These are phyloP conservation scores for Russula olivacea DNA, from an alignment of 768 basidiomycete genomes.

Conservation along the genomic window DNA sequence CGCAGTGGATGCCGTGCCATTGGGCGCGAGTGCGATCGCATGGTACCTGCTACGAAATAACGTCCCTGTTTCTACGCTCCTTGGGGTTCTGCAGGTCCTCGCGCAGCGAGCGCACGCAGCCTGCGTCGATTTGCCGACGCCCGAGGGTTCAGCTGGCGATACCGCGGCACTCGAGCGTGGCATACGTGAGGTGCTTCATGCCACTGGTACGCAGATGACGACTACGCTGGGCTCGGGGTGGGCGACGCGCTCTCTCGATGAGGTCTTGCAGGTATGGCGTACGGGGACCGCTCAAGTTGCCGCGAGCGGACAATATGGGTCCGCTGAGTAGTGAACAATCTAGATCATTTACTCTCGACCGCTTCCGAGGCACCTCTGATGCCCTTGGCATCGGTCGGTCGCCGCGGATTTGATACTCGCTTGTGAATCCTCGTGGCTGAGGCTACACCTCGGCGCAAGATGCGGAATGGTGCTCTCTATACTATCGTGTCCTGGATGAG, in stretches of 20 bases:
- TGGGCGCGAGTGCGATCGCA: conserved; percentile 41
- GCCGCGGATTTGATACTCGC: background rate
- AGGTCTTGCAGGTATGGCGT: conserved; percentile 56
- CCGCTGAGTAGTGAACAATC: background rate
- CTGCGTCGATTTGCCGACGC: conserved; percentile 44
- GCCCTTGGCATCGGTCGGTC: background rate
- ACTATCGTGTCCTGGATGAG: background rate
- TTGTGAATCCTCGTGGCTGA: background rate
- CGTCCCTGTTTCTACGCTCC: conserved; percentile 64
- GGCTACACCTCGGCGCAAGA: background rate
- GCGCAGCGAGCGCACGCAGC: conserved; percentile 58
- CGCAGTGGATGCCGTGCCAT: conserved; percentile 2
- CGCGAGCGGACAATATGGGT: background rate
- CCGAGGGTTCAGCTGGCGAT: conserved; percentile 43
- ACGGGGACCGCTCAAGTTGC: background rate
- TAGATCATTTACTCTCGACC: background rate
- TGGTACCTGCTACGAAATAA: conserved; percentile 70
- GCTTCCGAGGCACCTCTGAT: no score
- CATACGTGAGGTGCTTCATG: conserved; percentile 82
- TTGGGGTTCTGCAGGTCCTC: conserved; percentile 53
- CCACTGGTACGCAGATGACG: conserved; percentile 77
- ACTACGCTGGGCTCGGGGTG: conserved; percentile 65
- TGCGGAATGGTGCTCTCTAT: background rate
- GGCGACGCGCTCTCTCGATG: conserved; percentile 63
- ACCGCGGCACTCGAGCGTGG: conserved; percentile 40